Base-by-base conservation (phyloP, 495 filamentous ascomycete genomes). In the Penicillium parvum region DNA sequence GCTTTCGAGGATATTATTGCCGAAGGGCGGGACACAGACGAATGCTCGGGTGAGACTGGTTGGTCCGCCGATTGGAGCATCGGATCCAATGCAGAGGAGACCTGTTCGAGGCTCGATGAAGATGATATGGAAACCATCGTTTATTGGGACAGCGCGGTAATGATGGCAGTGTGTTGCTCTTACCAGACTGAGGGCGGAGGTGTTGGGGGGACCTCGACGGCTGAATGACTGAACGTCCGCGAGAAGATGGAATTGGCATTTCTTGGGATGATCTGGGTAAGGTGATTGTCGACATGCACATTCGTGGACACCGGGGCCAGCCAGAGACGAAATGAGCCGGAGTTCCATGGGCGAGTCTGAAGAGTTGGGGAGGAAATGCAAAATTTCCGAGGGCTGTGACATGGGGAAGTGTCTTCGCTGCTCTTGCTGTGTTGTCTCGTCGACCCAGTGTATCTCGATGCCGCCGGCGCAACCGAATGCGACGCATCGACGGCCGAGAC, bases 391-490 rank as follows among this genome's bases (percentile, higher is more conserved):
- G 1, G 84, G 77, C 26, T 81, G 73, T 4, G 79, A 76, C 40
- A 86, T 77, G 1, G 82, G 79, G 40, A 89, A 84, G 69, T 84
- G 48, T 72, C 73, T 58, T 66, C 81, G 36, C 76, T 64, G 57
- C 32, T 79, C 72, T 44, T 77, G 74, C 1, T 77, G 73, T 3
- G 73, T 83, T 19, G 73, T 50, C 28, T 77, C 76, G 53, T 86
- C 82, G 18, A 85, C 65, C 82, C 85, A 88, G 49, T 85, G 82
- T 7, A 89, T 60, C 49, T 89, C 83, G 29, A 88, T 80, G 6
- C 84, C 82, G 7, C 71, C 67, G 16, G 72, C 69, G 36, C 78
- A 86, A 12, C 85, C 84, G 65, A 87, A 88, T 2, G 84, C 85
- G 9, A 86, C 76, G 51, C 81, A 85, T 14, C 74, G 73, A 21